A percentile compares a stretch with the other conserved stretches of the same genome.
Evolutionary conservation across 2,329 filamentous ascomycete species (phyloP).

Genomic region (Neopestalotiopsis rosae): DNA sequence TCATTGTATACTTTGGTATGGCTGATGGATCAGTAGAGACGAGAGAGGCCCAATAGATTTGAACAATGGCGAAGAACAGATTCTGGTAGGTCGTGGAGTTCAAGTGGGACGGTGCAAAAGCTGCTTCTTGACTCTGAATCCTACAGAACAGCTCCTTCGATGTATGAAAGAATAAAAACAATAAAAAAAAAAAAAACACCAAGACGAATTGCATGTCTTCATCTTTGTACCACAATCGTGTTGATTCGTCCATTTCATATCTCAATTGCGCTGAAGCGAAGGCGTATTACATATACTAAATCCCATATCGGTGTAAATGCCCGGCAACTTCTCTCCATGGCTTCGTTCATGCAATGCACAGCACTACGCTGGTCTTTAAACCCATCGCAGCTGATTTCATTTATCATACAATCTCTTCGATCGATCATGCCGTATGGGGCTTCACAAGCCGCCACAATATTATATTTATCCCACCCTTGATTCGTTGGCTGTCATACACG

Average conservation of each 20-base stretch:
- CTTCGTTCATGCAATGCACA: constrained; percentile 8
- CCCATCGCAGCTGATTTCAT: constrained; percentile 1
- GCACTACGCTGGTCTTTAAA: neutral
- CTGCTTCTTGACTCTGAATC: neutral
- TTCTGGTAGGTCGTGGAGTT: no score
- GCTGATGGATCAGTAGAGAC: constrained; percentile 71
- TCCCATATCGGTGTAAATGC: constrained; percentile 26
- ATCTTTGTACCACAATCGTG: neutral
- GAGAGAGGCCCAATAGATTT: constrained; percentile 20
- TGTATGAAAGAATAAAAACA: neutral
- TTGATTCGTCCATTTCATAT: constrained; percentile 1
- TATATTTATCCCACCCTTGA: neutral
- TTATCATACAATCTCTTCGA: constrained; percentile 7
- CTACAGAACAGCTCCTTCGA: neutral
- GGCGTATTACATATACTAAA: constrained; percentile 39
- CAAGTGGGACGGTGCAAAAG: neutral
- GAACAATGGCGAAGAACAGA: neutral
- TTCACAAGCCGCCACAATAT: neutral
- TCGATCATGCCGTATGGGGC: neutral
- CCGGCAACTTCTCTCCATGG: neutral
- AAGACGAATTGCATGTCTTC: neutral
- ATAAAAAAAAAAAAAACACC: neutral
- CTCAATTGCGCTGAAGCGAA: constrained; percentile 11
- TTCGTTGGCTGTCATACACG: neutral
- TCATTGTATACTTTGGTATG: constrained; percentile 95